These are phyloP conservation scores for Calophaca sinica DNA, from an alignment of 306 rosid species.

Conservation along the genomic window DNA sequence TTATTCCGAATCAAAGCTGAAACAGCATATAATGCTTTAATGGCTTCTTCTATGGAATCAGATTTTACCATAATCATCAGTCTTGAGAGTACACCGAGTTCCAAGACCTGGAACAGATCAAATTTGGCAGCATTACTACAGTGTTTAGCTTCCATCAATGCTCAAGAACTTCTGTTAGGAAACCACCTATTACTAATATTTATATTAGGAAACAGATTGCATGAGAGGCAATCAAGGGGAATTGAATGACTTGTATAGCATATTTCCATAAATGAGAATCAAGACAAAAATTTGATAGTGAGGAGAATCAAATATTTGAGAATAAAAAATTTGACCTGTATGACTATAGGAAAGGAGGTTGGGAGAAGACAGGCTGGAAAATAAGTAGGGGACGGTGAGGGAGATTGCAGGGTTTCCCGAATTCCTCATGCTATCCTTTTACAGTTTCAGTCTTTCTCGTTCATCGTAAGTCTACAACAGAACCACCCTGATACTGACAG, in stretches of 20 bases:
- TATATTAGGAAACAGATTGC: background rate
- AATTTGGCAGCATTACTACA: constrained; percentile 33
- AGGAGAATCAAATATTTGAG: too few relatives aligned
- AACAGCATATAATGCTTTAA: constrained; percentile 85
- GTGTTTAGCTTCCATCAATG: constrained; percentile 34
- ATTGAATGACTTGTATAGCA: background rate
- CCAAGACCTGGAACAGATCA: constrained; percentile 63
- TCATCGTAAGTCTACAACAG: background rate
- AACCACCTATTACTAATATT: background rate
- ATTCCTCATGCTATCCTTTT: background rate
- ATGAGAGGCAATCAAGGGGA: background rate
- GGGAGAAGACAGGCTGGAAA: background rate
- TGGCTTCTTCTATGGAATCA: constrained; percentile 73
- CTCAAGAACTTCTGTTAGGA: background rate
- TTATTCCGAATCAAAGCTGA: constrained; percentile 78
- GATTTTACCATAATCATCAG: constrained; percentile 78
- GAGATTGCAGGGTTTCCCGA: background rate
- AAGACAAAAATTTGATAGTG: background rate
- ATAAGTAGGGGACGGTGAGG: background rate
- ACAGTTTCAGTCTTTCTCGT: background rate
- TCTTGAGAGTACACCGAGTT: constrained; percentile 69
- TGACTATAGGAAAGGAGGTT: background rate
- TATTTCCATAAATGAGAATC: background rate
- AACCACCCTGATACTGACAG: background rate
- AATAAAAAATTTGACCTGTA: background rate